Base-by-base conservation (phyloP, 345 rosid species). In the Gossypium mustelinum region DNA sequence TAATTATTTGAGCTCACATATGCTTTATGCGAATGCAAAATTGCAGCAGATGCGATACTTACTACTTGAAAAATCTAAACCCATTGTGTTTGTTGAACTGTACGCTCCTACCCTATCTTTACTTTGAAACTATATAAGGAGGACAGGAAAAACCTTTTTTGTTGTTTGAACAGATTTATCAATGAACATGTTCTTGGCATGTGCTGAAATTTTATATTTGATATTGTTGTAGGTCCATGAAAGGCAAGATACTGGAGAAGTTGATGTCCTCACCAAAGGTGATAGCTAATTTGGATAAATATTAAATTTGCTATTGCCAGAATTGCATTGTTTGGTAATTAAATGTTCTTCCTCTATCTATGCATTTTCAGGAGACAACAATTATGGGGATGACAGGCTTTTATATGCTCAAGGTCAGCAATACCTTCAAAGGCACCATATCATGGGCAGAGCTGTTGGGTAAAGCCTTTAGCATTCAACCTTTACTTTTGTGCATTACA, bases 221-320 rank as follows among this genome's bases (percentile, higher is more conserved):
- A 60, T 74, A 65, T 20, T 73, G 72, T 47, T 67, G 73, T 79
- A 95, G 98, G 97, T 93, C 78, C 98, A 96, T 78, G 94, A 96
- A 85, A 87, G 90, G 65, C 77, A 84, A 82, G 89, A 88, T 74
- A 94, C 90, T 16, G 87, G 86, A 70, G 93, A 89, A 82, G 97
- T 93, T 78, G 99, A 96, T 84, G 91, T 96, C 78, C 90, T 96
- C 57, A 93, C 99, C 7, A 92, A 96, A 92, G 99, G 99, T 96
- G 39, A 77, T 74, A 47, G 47, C 73, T 79, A 73, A 51, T 60
- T 65, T 51, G 50, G 58, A 47, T 62, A 58, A 78, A 43, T 2
- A 27, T 73, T 14, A 74, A 52, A 56, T 47, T 24, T 17, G 34
- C 68, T 72, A 45, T 79, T 58, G 52, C 22, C 57, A 20, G 5